These are phyloP conservation scores for Microbotryum intermedium DNA, from an alignment of 1,284 basidiomycete genomes.

Conservation along the genomic window DNA sequence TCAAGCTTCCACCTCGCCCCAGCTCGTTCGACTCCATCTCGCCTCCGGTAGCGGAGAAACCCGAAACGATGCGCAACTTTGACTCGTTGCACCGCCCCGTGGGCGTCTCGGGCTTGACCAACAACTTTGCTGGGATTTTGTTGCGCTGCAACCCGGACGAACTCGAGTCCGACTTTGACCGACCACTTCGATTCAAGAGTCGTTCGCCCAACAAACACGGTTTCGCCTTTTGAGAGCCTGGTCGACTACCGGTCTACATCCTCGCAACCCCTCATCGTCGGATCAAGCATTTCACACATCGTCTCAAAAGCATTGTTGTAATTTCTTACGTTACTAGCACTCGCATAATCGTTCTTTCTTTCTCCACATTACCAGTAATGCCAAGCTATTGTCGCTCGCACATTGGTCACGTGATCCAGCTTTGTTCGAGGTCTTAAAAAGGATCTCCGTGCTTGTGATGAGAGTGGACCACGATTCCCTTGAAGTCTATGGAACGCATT, in stretches of 20 bases:
- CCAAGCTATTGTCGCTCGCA: neutral
- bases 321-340: neutral
- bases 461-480: too few species aligned
- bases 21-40: neutral
- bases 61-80: neutral
- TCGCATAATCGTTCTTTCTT: neutral
- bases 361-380: neutral
- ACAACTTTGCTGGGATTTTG: constrained; percentile 3
- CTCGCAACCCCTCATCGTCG: neutral
- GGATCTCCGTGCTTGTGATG: too few species aligned
- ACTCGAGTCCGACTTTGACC: neutral
- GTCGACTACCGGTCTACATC: neutral
- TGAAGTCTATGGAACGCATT: too few species aligned
- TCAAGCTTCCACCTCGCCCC: neutral
- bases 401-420: too few species aligned
- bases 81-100: neutral
- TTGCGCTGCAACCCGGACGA: neutral
- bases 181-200: neutral
- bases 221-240: neutral
- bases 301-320: too few species aligned
- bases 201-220: neutral
- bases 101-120: neutral
- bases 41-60: neutral
- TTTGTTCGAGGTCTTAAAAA: too few species aligned
- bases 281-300: neutral